These are phyloP conservation scores for Pyracantha coccinea DNA, from an alignment of 331 rosid genomes.

Conservation along the genomic window DNA sequence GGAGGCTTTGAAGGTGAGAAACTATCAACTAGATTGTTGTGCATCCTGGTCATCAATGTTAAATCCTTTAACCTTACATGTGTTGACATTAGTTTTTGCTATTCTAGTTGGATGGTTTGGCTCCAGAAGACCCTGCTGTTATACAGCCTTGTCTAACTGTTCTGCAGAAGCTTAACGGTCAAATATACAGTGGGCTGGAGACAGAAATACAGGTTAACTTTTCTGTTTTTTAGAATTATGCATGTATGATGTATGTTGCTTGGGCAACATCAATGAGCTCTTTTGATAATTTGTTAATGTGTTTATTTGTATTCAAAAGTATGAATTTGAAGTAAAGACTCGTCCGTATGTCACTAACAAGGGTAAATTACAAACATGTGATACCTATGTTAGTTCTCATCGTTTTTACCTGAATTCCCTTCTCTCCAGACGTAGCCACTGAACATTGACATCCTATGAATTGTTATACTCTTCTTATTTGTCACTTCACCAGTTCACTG, in stretches of 20 bases:
- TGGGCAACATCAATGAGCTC: background rate
- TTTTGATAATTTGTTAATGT: background rate
- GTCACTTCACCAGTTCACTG: too few relatives aligned
- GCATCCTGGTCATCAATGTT: background rate
- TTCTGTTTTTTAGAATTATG: background rate
- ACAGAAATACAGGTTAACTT: conserved; percentile 52
- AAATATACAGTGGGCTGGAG: conserved; percentile 44
- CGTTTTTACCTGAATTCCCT: background rate
- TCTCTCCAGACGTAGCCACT: background rate
- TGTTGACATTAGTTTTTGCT: conserved; percentile 16
- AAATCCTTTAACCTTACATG: background rate
- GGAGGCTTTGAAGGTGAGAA: conserved; percentile 66
- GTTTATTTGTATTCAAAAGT: background rate
- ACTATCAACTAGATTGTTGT: background rate
- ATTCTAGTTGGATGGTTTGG: conserved; percentile 50
- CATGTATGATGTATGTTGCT: background rate
- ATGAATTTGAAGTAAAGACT: background rate
- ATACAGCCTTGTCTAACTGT: conserved; percentile 67
- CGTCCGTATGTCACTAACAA: background rate
- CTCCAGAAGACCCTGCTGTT: conserved; percentile 47
- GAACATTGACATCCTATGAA: background rate
- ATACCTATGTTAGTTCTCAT: background rate
- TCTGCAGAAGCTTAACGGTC: conserved; percentile 49
- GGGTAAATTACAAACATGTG: background rate
- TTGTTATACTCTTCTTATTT: background rate